A percentile compares a stretch with the other conserved stretches of the same genome.
These are phyloP conservation scores for Heracleum sosnowskyi DNA, from an alignment of 129 eudicot genomes.

Conservation along the genomic window DNA sequence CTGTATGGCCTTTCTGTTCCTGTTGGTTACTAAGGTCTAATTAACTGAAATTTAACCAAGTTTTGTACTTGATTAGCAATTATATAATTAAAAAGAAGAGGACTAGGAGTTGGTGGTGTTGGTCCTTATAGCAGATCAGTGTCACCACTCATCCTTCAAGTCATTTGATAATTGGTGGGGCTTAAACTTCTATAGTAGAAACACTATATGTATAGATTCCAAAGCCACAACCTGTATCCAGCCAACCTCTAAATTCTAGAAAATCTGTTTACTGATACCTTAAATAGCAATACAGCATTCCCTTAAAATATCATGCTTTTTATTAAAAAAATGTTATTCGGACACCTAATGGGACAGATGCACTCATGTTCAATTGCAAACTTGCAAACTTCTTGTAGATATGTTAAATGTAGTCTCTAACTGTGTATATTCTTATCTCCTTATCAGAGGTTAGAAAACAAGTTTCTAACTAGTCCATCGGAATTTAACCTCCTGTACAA, in stretches of 20 bases:
- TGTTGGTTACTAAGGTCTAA: not conserved
- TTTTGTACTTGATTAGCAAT: not conserved
- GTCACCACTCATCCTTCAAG: not conserved
- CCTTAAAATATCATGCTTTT: not conserved
- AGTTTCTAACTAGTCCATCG: slow-evolving; percentile 49
- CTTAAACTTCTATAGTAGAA: not conserved
- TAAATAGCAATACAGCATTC: not conserved
- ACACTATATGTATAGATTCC: not conserved
- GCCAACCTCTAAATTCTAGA: not conserved
- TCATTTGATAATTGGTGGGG: not conserved
- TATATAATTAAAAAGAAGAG: not conserved
- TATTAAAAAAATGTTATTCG: not conserved
- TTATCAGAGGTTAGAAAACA: slow-evolving; percentile 72
- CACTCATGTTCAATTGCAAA: slow-evolving; percentile 6
- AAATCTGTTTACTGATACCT: not conserved
- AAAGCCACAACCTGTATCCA: not conserved
- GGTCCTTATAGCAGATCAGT: not conserved
- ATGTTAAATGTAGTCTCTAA: not conserved
- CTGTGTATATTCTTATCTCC: not conserved
- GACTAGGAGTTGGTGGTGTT: not conserved
- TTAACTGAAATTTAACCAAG: not conserved
- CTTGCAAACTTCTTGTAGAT: slow-evolving; percentile 4
- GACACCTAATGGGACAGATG: not conserved
- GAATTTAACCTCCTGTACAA: slow-evolving; percentile 59
- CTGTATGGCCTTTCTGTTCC: not conserved